Evolutionary conservation across 768 basidiomycete species (phyloP), one percentile per base, ranked within the genome.

Genomic region (Naematelia aurantialba): DNA sequence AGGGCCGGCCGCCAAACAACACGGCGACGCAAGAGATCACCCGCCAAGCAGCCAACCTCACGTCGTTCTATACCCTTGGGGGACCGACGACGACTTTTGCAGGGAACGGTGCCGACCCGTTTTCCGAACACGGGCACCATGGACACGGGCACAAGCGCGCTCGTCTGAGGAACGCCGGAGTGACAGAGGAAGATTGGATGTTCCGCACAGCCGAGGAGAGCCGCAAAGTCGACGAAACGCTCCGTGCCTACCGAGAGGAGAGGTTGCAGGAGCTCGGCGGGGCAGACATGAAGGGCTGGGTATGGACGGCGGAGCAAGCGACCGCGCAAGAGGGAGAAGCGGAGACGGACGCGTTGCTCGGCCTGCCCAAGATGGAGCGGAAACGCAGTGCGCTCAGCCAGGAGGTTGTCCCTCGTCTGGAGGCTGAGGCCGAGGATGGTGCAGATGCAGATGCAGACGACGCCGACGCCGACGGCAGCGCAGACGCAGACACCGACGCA

Each of bases 161-260:
- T 24, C 75, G 87, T 69, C 75, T 93, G 56, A 82, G 84, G 45
- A 81, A 88, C n/a, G 87, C 89, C 59, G 89, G 90, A 0, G 83
- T 94, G 10, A 85, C 83, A 31, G 87, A 85, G 70, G 88, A 92
- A 66, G 94, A 94, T 70, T 98, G 92, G 92, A 93, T 97, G 89
- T 81, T 77, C 69, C 83, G 87, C 77, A 85, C 86, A 61, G 87
- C 91, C 0, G 81, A 79, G 66, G 81, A 87, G 30, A 85, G 85
- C 1, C 67, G 78, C 3, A 85, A 88, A 46, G 80, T 85, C 45
- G 86, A 85, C 50, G 79, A 82, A 14, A 62, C 69, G 52, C 56
- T 79, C 31, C 45, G 55, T 26, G 85, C 45, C 30, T 69, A 58
- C 30, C 65, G 73, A 42, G 63, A 68, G 30, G 66, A 68, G 21